These are phyloP conservation scores for Pseudoscleropodium purum DNA, from an alignment of 225 moss, liverwort and hornwort species.

Conservation along the genomic window DNA sequence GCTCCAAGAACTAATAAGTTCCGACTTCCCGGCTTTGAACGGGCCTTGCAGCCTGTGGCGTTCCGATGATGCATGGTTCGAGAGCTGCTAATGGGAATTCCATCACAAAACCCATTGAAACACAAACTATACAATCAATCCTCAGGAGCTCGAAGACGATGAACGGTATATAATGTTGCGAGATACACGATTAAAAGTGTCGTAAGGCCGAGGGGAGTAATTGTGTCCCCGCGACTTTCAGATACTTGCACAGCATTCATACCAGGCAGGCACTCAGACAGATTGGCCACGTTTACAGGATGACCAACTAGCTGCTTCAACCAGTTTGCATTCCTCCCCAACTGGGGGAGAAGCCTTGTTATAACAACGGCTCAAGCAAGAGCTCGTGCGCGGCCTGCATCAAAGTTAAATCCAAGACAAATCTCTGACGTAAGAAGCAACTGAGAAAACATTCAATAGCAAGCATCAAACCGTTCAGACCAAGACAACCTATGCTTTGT, in stretches of 20 bases:
- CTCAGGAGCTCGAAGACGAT: neutral
- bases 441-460: neutral
- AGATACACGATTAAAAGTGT: neutral
- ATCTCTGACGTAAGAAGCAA: neutral
- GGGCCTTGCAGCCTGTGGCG: accelerated
- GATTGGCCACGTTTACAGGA: neutral
- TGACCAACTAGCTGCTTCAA: neutral
- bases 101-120: neutral
- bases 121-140: neutral
- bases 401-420: neutral
- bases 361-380: neutral
- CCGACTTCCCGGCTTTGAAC: no score
- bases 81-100: neutral
- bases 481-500: neutral
- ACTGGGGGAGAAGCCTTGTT: neutral
- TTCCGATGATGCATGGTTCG: neutral
- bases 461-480: neutral
- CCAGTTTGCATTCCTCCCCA: neutral
- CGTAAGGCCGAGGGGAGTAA: neutral
- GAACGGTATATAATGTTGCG: neutral
- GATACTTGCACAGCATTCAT: neutral
- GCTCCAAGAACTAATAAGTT: accelerated
- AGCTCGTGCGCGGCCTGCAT: neutral
- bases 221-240: neutral
- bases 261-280: neutral